These are phyloP conservation scores for Tolypocladium amazonense DNA, from an alignment of 2,329 filamentous ascomycete species.

Conservation along the genomic window DNA sequence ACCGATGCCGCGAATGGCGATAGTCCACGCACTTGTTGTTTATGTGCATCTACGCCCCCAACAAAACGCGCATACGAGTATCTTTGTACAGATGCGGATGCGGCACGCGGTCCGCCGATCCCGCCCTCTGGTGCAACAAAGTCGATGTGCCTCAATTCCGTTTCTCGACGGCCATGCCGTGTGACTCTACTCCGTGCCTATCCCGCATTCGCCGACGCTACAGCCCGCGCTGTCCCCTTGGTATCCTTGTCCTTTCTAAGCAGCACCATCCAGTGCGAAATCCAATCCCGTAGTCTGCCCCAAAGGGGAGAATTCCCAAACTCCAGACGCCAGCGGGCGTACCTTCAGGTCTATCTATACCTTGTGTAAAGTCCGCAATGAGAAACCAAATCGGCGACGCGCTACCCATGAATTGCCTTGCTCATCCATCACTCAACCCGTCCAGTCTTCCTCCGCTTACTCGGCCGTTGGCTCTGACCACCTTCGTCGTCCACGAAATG, in stretches of 20 bases:
- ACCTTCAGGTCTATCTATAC: background rate
- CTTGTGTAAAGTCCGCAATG: background rate
- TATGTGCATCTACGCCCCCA: too few relatives aligned
- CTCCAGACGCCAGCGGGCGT: background rate
- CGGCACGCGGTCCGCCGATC: background rate
- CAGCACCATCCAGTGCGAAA: background rate
- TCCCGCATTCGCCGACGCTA: background rate
- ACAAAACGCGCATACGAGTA: background rate
- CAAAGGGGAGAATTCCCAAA: background rate
- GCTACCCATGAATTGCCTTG: background rate
- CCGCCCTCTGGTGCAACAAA: background rate
- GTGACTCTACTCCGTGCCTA: background rate
- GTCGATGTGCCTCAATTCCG: background rate
- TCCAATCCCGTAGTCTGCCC: background rate
- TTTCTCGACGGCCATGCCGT: background rate
- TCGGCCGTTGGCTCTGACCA: constrained; percentile 23
- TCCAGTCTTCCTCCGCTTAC: constrained; percentile 36
- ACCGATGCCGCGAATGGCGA: background rate
- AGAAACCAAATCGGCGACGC: background rate
- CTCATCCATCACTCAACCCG: constrained; percentile 6
- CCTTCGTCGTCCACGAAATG: constrained; percentile 39
- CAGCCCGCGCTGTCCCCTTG: background rate
- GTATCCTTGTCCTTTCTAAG: background rate
- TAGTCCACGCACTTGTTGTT: too few relatives aligned
- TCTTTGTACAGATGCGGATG: background rate